Evolutionary conservation across 305 asterid genomes (phyloP), one percentile per base, ranked within the genome.

Genomic region (Fraxinus floribunda): DNA sequence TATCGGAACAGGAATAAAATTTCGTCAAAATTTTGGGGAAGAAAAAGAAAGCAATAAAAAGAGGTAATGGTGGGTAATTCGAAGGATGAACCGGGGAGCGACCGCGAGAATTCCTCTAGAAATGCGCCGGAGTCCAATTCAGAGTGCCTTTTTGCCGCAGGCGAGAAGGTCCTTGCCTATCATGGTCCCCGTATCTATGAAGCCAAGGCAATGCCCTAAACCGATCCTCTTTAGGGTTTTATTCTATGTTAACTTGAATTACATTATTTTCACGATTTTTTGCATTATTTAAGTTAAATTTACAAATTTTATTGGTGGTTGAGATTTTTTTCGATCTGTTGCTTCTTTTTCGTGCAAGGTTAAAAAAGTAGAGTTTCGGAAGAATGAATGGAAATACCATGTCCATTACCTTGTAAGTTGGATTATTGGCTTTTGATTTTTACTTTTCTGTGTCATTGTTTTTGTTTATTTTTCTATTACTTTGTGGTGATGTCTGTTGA

Each of bases 371-470:
- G 98, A 96, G 86, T 73, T 92, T 36, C 91, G 96, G 85, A 92
- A 94, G 93, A 92, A 91, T 8, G 95, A 94, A 70, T 91, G 98
- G 98, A 91, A 91, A 91, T 96, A 92, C 88, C 92, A 91, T 84
- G 92, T 94, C 82, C 99, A 96, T 90, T 96, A 96, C 90, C 97
- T 93, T 88, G 99, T 95, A 87, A 90, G 92, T 87, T 55, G 60
- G 32, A 76, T 79, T 44, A 70, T 73, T 66, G 30, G 16, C 77
- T 49, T 52, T 84, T 84, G 68, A 18, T 41, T 80, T 66, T 76
- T 15, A 30, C 26, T 70, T 66, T 52, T 70, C 66, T 29, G 26
- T 22, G 55, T 15, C 49, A 39, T 60, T 80, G 76, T 20, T 49
- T 10, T 39, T 55, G 71, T 44, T 77, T 83, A 68, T 72, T 18